phyloP scores from a whole-genome alignment of 257 asterid genomes.

The Rhazya stricta region DNA sequence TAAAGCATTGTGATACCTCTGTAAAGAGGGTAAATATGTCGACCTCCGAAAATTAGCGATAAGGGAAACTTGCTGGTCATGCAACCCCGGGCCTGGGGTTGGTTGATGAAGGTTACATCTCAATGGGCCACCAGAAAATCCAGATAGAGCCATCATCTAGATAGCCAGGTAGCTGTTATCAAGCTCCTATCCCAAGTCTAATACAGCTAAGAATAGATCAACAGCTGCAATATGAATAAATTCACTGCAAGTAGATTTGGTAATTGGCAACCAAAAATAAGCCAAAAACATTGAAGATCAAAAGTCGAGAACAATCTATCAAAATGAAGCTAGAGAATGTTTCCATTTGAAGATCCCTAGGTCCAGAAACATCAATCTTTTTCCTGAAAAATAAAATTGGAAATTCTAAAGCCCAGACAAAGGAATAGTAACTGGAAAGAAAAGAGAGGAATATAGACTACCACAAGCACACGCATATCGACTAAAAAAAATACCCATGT shows the following conservation, averaged over 20 bases:
- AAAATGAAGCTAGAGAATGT: not conserved
- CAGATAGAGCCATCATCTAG: slow-evolving; percentile 48
- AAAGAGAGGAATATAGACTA: not conserved
- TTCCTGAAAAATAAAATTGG: not conserved
- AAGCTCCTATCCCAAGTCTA: slow-evolving; percentile 23
- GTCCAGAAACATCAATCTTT: not conserved
- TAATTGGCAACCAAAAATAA: not conserved
- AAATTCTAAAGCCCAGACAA: not conserved
- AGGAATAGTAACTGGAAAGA: not conserved
- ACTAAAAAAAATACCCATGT: not conserved
- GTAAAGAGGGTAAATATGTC: slow-evolving; percentile 25
- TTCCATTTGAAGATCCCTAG: not conserved
- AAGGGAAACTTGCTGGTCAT: slow-evolving; percentile 31
- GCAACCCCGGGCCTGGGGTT: slow-evolving; percentile 33
- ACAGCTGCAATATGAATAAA: slow-evolving; percentile 25
- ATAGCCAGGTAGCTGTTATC: slow-evolving; percentile 18
- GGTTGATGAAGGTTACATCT: slow-evolving; percentile 47
- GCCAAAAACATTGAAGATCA: slow-evolving; percentile 9
- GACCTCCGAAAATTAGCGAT: slow-evolving; percentile 32
- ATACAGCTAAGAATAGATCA: slow-evolving; percentile 11
- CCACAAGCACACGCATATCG: not conserved
- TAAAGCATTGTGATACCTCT: slow-evolving; percentile 28
- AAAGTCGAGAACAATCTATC: not conserved
- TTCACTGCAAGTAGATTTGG: not conserved
- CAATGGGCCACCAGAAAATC: slow-evolving; percentile 56